Conservation (phyloP, 805 yeast species). For the Teunomyces kruisii region DNA sequence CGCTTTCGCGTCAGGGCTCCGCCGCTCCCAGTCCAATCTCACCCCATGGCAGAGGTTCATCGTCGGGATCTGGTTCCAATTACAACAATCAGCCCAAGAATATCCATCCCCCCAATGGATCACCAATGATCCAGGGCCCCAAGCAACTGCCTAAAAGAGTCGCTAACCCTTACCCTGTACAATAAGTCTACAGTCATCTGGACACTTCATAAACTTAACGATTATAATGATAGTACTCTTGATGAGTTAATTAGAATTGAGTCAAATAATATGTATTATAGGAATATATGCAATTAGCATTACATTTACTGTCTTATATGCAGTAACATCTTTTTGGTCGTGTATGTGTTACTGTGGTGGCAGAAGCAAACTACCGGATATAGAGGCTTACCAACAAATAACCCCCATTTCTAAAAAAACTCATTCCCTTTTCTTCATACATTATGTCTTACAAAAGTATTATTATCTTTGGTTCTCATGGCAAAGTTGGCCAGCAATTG, state of each 20-base stretch:
- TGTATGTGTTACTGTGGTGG: too few relatives aligned
- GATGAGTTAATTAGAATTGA: slow-evolving; percentile 2
- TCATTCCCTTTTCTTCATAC: too few relatives aligned
- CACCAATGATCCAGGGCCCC: not conserved
- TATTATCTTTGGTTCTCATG: slow-evolving; percentile 58
- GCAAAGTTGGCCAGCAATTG: slow-evolving; percentile 54
- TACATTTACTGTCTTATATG: too few relatives aligned
- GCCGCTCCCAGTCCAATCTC: not conserved
- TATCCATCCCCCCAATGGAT: not conserved
- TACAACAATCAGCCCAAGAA: slow-evolving; percentile 1
- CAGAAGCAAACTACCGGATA: too few relatives aligned
- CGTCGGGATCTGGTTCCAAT: not conserved
- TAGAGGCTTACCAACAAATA: too few relatives aligned
- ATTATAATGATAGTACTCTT: slow-evolving; percentile 2
- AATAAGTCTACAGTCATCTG: slow-evolving; percentile 1
- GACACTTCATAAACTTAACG: slow-evolving; percentile 2
- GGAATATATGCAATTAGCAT: slow-evolving; percentile 1
- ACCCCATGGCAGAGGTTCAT: slow-evolving; percentile 1
- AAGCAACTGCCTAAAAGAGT: slow-evolving; percentile 5
- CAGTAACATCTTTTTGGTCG: not conserved
- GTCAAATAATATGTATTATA: slow-evolving; percentile 2
- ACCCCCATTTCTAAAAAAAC: too few relatives aligned
- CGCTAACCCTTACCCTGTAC: slow-evolving; percentile 4
- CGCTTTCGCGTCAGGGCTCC: not conserved
- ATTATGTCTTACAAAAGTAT: slow-evolving; percentile 7